These are phyloP conservation scores for Brasenia schreberi DNA, from an alignment of 164 flowering plant species.

Conservation along the genomic window DNA sequence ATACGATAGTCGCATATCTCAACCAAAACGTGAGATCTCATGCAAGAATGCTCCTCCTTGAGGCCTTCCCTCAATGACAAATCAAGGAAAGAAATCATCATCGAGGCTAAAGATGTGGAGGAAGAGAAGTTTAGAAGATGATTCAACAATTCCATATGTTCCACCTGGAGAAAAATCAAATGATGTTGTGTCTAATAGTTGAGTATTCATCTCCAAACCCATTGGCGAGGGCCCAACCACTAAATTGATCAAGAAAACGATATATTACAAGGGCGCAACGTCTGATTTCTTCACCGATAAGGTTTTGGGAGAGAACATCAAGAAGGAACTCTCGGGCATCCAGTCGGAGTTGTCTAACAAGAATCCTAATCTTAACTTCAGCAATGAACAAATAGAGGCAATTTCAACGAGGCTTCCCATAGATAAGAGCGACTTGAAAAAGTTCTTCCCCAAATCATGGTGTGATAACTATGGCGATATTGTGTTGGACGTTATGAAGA, in stretches of 20 bases:
- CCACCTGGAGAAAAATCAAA: constrained; percentile 41
- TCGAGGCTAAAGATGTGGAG: constrained; percentile 74
- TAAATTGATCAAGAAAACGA: constrained; percentile 50
- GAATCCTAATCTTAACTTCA: too few species aligned
- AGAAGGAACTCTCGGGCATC: constrained; percentile 63
- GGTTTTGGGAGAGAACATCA: constrained; percentile 76
- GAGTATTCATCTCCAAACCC: constrained; percentile 26
- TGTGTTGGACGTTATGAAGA: constrained; percentile 69
- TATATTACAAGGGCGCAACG: constrained; percentile 53
- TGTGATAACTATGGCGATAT: constrained; percentile 68
- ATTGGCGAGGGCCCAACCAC: constrained; percentile 61
- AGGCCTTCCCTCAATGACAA: too few species aligned
- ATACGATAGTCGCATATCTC: too few species aligned
- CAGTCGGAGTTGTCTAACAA: too few species aligned
- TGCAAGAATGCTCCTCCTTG: too few species aligned
- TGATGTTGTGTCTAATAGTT: constrained; percentile 15
- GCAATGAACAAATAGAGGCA: constrained; percentile 66
- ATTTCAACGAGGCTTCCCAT: constrained; percentile 77
- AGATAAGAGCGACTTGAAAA: constrained; percentile 63
- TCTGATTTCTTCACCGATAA: constrained; percentile 81
- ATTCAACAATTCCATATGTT: constrained; percentile 34
- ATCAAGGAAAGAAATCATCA: too few species aligned
- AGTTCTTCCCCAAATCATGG: constrained; percentile 72
- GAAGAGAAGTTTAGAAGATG: constrained; percentile 36
- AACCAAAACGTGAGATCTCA: too few species aligned